Evolutionary conservation across 2,329 filamentous ascomycete species (phyloP).

Genomic region (Neospermospora avenae): DNA sequence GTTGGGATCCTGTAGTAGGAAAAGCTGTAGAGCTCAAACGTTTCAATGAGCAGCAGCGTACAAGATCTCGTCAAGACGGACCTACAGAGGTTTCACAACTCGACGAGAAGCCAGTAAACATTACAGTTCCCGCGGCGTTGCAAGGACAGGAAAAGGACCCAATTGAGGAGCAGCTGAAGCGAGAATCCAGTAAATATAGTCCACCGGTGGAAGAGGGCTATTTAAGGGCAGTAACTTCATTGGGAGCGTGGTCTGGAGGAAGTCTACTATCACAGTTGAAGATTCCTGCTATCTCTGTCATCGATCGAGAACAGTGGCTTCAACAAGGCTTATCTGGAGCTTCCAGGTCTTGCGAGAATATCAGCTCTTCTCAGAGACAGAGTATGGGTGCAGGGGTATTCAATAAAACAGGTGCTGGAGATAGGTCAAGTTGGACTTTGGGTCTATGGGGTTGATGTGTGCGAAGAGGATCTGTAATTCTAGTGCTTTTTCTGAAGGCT

Average conservation of each 20-base stretch:
- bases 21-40: constrained; percentile 59
- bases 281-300: constrained; percentile 63
- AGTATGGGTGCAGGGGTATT: constrained; percentile 59
- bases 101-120: constrained; percentile 7
- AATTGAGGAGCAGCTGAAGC: constrained; percentile 56
- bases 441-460: constrained; percentile 51
- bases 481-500: not conserved
- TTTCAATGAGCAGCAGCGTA: constrained; percentile 32
- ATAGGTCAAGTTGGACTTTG: constrained; percentile 55
- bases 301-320: constrained; percentile 70
- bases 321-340: constrained; percentile 64
- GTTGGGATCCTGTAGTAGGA: constrained; percentile 75
- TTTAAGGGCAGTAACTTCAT: constrained; percentile 63
- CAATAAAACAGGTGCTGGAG: constrained; percentile 39
- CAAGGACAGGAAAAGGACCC: constrained; percentile 50
- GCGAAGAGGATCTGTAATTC: not conserved
- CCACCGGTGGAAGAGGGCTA: constrained; percentile 50
- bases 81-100: constrained; percentile 19
- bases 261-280: constrained; percentile 68
- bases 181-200: constrained; percentile 40
- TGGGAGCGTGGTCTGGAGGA: constrained; percentile 73
- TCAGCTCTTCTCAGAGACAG: constrained; percentile 58
- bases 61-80: constrained; percentile 22
- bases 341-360: constrained; percentile 50
- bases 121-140: constrained; percentile 18